Evolutionary conservation across 2,329 filamentous ascomycete genomes (phyloP).

Genomic region (Fusarium siculi): DNA sequence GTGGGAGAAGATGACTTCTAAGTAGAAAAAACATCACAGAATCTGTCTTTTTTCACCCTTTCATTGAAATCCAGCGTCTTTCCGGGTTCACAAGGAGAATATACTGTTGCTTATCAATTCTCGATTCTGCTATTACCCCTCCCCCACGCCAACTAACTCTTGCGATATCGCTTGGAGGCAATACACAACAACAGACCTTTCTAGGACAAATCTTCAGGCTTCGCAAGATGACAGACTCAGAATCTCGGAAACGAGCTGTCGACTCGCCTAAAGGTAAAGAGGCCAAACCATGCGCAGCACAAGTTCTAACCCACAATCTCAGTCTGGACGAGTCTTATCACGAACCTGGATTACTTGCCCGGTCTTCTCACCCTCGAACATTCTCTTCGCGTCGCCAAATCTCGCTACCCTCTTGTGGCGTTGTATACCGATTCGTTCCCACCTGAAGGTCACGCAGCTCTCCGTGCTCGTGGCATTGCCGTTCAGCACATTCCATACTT

Average conservation of each 20-base stretch:
- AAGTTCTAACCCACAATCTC: constrained; percentile 20
- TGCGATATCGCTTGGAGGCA: not conserved
- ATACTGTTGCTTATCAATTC: not conserved
- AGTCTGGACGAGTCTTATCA: constrained; percentile 92
- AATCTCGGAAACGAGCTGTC: constrained; percentile 45
- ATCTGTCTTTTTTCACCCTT: not conserved
- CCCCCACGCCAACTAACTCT: constrained; percentile 14
- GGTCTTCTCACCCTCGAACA: constrained; percentile 85
- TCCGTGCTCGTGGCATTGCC: constrained; percentile 75
- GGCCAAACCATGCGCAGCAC: not conserved
- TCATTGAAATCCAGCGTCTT: not conserved
- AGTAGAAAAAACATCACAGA: not conserved
- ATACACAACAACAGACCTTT: not conserved
- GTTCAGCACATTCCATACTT: constrained; percentile 78
- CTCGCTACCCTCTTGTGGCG: constrained; percentile 81
- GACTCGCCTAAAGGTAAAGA: constrained; percentile 53
- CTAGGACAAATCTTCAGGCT: not conserved
- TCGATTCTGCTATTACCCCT: constrained; percentile 11
- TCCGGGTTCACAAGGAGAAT: not conserved
- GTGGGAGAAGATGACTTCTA: not conserved
- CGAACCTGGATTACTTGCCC: constrained; percentile 82
- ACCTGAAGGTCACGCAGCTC: constrained; percentile 71
- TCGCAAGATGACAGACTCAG: constrained; percentile 36
- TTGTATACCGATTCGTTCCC: constrained; percentile 86
- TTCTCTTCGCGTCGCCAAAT: constrained; percentile 72